Percentiles rank a stretch among this genome's conserved stretches.
These are phyloP conservation scores for Amauroascus niger DNA, from an alignment of 2,329 filamentous ascomycete genomes.

Conservation along the genomic window DNA sequence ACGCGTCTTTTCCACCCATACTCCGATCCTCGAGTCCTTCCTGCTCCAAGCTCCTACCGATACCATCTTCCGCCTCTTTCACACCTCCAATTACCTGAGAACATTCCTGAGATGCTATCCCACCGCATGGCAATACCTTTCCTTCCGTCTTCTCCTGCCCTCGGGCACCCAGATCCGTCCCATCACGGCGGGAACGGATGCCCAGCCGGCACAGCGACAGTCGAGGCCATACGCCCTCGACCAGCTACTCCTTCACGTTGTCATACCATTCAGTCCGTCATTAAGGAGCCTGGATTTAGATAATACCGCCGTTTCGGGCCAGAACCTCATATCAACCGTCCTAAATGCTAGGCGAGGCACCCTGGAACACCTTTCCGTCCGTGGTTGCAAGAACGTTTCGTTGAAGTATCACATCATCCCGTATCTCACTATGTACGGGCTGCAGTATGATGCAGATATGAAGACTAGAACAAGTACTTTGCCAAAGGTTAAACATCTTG, in stretches of 20 bases:
- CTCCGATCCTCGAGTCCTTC: conserved; percentile 50
- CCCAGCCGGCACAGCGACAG: conserved; percentile 34
- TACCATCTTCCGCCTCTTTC: conserved; percentile 49
- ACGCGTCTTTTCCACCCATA: conserved; percentile 46
- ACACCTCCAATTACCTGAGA: conserved; percentile 48
- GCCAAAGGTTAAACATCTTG: conserved; percentile 34
- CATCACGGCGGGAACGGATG: conserved; percentile 25
- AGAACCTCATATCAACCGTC: conserved; percentile 47
- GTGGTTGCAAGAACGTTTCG: conserved; percentile 55
- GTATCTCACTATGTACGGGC: conserved; percentile 43
- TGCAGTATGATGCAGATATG: conserved; percentile 39
- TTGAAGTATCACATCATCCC: conserved; percentile 56
- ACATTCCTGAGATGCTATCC: conserved; percentile 48
- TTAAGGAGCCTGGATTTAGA: conserved; percentile 50
- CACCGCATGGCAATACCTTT: conserved; percentile 51
- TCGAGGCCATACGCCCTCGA: conserved; percentile 51
- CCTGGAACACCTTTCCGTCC: conserved; percentile 50
- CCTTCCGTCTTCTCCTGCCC: conserved; percentile 45
- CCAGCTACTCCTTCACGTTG: conserved; percentile 46
- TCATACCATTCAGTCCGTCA: conserved; percentile 48
- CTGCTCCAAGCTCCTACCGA: conserved; percentile 49
- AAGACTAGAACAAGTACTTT: conserved; percentile 30
- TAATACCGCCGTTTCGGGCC: conserved; percentile 52
- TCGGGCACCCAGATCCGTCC: conserved; percentile 31
- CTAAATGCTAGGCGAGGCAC: conserved; percentile 46